Evolutionary conservation across 441 rosid genomes (phyloP), one percentile per base, ranked within the genome.

Genomic region (Euphorbia schlechtendalii): DNA sequence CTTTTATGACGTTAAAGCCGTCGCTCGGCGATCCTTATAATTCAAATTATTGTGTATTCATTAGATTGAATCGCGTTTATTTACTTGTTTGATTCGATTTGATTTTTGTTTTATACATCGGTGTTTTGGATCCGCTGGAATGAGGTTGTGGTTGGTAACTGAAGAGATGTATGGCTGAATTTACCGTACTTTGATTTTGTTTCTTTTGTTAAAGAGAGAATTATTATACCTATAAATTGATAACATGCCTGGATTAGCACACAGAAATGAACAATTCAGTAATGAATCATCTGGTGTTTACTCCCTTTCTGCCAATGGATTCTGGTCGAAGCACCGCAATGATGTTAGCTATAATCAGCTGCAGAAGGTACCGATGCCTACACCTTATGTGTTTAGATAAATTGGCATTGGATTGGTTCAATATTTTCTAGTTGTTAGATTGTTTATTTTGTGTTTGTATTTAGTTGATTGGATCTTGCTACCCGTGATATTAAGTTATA

Each of bases 271-370:
- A 58, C 92, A 82, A 69, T 82, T 80, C 74, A 38, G 78, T 72
- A 83, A 76, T 79, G 83, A 77, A 10, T 67, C 53, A 59, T 68
- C 69, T 46, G 69, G 61, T 28, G 74, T 53, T 25, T 71, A 66
- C 63, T 73, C 74, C 43, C 63, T 52, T 51, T 66, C 77, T 21
- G 63, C 85, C 58, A 84, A 78, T 77, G 90, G 88, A 28, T 88
- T 90, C 79, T 92, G 98, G 98, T 82, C 90, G 25, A 86, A 80
- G 71, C 83, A 88, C 54, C 77, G 83, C 49, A 87, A 80, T 40
- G 97, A 84, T 66, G 81, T 90, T 73, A 74, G 86, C 82, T 86
- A 78, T 68, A 81, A 84, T 73, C 97, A 86, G 84, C 87, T 90
- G 22, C 94, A 86, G 74, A 86, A 88, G 98, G 96, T 93, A 75